Evolutionary conservation across 2,329 filamentous ascomycete genomes (phyloP).

Genomic region (Cercospora brassicicola): DNA sequence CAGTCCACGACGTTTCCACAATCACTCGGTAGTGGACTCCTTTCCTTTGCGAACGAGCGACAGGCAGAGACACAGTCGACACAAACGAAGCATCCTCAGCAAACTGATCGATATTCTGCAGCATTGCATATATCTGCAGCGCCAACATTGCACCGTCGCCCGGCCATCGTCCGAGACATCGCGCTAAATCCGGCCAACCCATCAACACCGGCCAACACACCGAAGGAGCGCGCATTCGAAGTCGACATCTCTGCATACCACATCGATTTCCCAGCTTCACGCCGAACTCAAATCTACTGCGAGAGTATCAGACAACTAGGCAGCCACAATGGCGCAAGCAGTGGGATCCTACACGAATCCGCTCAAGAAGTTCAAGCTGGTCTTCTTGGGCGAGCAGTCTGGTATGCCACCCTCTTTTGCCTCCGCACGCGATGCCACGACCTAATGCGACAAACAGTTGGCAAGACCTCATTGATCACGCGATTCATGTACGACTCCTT

Average conservation of each 20-base stretch:
- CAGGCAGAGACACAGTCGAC: not conserved
- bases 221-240: not conserved
- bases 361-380: conserved; percentile 99
- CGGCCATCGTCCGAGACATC: conserved; percentile 7
- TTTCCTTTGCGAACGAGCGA: not conserved
- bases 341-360: conserved; percentile 96
- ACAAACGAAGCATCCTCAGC: not conserved
- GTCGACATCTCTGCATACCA: not conserved
- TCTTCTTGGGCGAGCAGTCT: conserved; percentile 97
- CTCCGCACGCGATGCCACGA: conserved; percentile 5
- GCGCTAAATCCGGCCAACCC: conserved; percentile 10
- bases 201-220: conserved; percentile 2
- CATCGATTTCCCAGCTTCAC: conserved; percentile 1
- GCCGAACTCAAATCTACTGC: not conserved
- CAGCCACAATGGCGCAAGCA: conserved; percentile 70
- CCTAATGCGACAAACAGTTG: conserved; percentile 62
- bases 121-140: not conserved
- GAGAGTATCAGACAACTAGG: not conserved
- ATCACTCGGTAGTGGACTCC: not conserved
- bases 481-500: conserved; percentile 99
- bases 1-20: conserved; percentile 4
- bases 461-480: conserved; percentile 97
- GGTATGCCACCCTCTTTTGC: conserved; percentile 60
- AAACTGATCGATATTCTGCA: not conserved
- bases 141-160: not conserved